phyloP scores from a whole-genome alignment of 495 filamentous ascomycete species.

The Entonaema liquescens region DNA sequence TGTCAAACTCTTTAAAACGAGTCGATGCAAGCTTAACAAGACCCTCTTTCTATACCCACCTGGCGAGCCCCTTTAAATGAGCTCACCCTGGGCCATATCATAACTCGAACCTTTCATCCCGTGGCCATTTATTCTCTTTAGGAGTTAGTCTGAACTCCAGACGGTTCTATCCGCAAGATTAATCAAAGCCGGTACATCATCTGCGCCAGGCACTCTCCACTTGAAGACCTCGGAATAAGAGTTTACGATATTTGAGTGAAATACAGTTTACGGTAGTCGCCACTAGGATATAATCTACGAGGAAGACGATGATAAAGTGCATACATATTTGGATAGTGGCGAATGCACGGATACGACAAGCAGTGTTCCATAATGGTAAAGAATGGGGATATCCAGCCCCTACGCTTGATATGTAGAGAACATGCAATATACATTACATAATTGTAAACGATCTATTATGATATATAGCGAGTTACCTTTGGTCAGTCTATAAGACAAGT shows the following conservation, averaged over 20 bases:
- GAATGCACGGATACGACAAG: slow-evolving; percentile 24
- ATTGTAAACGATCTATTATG: background rate
- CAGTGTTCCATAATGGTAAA: slow-evolving; percentile 22
- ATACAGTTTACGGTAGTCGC: slow-evolving; percentile 13
- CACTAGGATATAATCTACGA: slow-evolving; percentile 12
- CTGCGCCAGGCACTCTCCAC: background rate
- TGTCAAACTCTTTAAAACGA: background rate
- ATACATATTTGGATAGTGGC: background rate
- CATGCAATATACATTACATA: slow-evolving; percentile 33
- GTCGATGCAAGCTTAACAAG: background rate
- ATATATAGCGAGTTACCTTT: background rate
- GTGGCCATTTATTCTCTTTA: slow-evolving; percentile 17
- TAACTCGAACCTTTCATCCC: slow-evolving; percentile 2
- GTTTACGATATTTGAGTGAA: background rate
- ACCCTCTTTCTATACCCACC: background rate
- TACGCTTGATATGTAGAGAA: slow-evolving; percentile 12
- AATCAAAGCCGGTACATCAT: slow-evolving; percentile 1
- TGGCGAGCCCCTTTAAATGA: background rate
- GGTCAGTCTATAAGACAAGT: background rate
- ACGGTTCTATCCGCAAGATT: slow-evolving; percentile 11
- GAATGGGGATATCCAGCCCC: slow-evolving; percentile 12
- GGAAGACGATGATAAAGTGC: slow-evolving; percentile 2
- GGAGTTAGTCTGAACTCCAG: slow-evolving; percentile 10
- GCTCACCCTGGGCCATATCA: slow-evolving; percentile 2
- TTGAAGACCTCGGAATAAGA: background rate